Percentiles rank a stretch among this genome's conserved stretches.
Conservation (phyloP, 768 basidiomycete genomes). For the Myochromella boudieri region DNA sequence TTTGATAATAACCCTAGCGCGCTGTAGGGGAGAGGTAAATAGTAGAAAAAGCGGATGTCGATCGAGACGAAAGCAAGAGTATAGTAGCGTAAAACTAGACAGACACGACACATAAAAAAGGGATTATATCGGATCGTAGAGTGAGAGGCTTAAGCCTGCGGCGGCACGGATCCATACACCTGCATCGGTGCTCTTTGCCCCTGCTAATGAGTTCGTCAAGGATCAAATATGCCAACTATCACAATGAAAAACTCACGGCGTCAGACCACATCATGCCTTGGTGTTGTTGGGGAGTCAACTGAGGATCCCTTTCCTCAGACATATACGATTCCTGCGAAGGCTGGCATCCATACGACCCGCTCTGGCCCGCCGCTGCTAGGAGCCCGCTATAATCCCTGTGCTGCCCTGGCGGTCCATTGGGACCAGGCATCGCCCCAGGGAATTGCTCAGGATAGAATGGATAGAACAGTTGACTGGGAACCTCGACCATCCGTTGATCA, state of each 20-base stretch:
- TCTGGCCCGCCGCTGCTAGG: slow-evolving; percentile 57
- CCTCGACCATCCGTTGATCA: slow-evolving; percentile 55
- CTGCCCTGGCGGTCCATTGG: slow-evolving; percentile 11
- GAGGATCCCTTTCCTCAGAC: slow-evolving; percentile 62
- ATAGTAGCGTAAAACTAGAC: no score
- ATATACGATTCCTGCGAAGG: slow-evolving; percentile 63
- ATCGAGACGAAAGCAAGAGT: neutral
- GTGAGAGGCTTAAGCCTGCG: slow-evolving; percentile 9
- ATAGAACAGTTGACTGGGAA: slow-evolving; percentile 72
- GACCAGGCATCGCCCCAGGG: slow-evolving; percentile 11
- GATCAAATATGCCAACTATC: neutral
- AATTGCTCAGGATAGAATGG: slow-evolving; percentile 69
- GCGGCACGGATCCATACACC: slow-evolving; percentile 14
- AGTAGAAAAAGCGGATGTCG: neutral
- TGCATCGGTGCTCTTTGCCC: slow-evolving; percentile 13
- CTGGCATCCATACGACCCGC: slow-evolving; percentile 54
- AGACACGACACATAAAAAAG: no score
- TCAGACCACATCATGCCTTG: slow-evolving; percentile 36
- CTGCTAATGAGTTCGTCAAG: slow-evolving; percentile 4
- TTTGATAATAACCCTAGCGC: slow-evolving; percentile 10
- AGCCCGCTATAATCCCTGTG: slow-evolving; percentile 51
- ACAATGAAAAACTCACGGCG: slow-evolving; percentile 34
- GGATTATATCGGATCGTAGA: no score
- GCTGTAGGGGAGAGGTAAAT: neutral
- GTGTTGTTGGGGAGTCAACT: slow-evolving; percentile 25